Evolutionary conservation across 768 basidiomycete genomes (phyloP), one percentile per base, ranked within the genome.

Genomic region (Dendrothele bispora): DNA sequence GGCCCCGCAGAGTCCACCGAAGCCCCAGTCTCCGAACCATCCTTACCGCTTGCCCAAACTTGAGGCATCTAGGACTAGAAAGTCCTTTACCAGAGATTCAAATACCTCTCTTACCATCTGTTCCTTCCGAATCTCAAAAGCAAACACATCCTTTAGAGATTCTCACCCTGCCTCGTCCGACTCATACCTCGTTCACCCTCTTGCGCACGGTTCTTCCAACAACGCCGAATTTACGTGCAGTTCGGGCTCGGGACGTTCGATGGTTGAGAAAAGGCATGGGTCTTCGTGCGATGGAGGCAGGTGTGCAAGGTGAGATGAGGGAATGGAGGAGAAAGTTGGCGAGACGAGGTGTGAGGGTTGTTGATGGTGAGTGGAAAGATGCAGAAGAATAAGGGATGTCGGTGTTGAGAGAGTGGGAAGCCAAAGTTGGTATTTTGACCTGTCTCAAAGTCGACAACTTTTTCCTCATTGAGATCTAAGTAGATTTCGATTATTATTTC

Each of bases 231-330:
- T 71, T 92, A 20, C 60, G 68, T 34, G 72, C 77, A 7, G 66
- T 92, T 17, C 77, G 84, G 14, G 72, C 76, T 14, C 71, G 86
- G 50, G 87, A 90, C 54, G 75, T 88, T 15, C 79, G 80, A 26
- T 91, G 89, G 88, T 64, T 91, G 28, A 68, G 83, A 45, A 75
- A 74, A 43, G 89, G 87, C 1, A 75, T 91, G 63, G 81, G 76
- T 7, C 66, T 65, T 1, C 72, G 75, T 49, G 90, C 90, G 21
- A 82, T 79, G 53, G 81, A 77, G 52, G 78, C 89, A 6, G 90
- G 90, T 7, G 77, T 89, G 12, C 89, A 91, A 64, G 90, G 88
- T 35, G 86, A 89, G 61, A 84, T 92, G 80, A 69, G 73, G 53
- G 78, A 82, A 48, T 92, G 90, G 90, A 74, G 74, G 50, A 73